Base-by-base conservation (phyloP, 306 rosid species). In the Pterocarpus santalinus region DNA sequence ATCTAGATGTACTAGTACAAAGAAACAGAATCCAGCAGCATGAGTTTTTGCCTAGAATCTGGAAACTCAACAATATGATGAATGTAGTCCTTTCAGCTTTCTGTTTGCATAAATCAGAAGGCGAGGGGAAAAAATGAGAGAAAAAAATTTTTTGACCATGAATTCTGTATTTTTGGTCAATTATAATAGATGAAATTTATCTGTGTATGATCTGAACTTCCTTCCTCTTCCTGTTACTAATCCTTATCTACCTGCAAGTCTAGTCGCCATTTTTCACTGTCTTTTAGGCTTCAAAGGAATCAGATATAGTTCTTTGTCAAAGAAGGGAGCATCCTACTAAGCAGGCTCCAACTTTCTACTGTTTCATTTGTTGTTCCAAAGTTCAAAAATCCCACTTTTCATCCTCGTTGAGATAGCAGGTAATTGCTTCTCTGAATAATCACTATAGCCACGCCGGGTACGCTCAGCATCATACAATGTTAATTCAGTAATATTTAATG, bases 151-250 rank as follows among this genome's bases (percentile, higher is more conserved):
- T 68, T 46, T 43, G 3, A 70, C 46, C 78, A 47, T 8, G 80
- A 55, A 65, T 72, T 72, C n/a, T 75, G 64, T 72, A 81, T 57
- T 81, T 81, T 77, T 85, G 69, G 30, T 67, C 73, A 65, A 63
- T 64, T 76, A 73, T 80, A 81, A 65, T 74, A 72, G 49, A 68
- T 47, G 22, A 33, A 64, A 52, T 38, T 65, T 75, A 67, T 70
- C 76, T 80, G 15, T 84, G 22, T 67, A 60, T 73, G 61, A 72
- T 65, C 58, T 55, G 3, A 65, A 77, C 69, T 52, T 78, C 64
- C 39, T 12, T 33, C 39, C 61, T 33, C 53, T 44, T 55, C 14
- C 65, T 47, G 56, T 33, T 71, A 11, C 16, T 46, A 79, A 58
- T 43, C 49, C 4, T 65, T 38, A 34, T 77, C 69, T 65, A n/a